phyloP scores from a whole-genome alignment of 176 grass and related monocot species.

The Rhynchospora tenuis region DNA sequence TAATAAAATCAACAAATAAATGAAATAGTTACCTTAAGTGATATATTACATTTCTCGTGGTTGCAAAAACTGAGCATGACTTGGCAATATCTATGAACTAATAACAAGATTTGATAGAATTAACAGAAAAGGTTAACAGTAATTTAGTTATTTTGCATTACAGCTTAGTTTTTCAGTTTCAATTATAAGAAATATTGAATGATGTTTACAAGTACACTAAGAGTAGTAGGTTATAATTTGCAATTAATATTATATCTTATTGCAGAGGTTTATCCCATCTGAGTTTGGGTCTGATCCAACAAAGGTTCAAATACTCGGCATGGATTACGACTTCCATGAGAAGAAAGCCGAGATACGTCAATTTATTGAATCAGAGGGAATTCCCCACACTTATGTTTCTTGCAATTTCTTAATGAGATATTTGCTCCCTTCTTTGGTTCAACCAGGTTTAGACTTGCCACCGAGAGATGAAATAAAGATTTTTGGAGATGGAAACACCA shows the following conservation, averaged over 20 bases:
- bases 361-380: constrained; percentile 59
- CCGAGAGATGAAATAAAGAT: constrained; percentile 76
- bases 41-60: background rate
- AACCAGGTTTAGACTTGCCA: constrained; percentile 71
- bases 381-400: constrained; percentile 82
- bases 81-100: background rate
- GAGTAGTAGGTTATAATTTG: background rate
- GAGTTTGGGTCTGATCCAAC: constrained; percentile 83
- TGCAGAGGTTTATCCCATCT: constrained; percentile 85
- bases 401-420: constrained; percentile 89
- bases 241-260: background rate
- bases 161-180: too few species aligned
- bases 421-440: constrained; percentile 77
- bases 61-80: background rate
- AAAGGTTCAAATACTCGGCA: constrained; percentile 61
- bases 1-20: background rate
- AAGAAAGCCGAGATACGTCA: constrained; percentile 63
- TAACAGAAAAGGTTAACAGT: background rate
- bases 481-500: constrained; percentile 66
- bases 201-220: background rate
- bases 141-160: background rate
- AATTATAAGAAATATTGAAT: background rate
- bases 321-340: constrained; percentile 76
- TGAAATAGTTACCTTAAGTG: background rate
- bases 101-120: background rate